A percentile compares a stretch with the other conserved stretches of the same genome.
phyloP scores from a whole-genome alignment of 225 moss, liverwort and hornwort genomes.

The Climacium dendroides region DNA sequence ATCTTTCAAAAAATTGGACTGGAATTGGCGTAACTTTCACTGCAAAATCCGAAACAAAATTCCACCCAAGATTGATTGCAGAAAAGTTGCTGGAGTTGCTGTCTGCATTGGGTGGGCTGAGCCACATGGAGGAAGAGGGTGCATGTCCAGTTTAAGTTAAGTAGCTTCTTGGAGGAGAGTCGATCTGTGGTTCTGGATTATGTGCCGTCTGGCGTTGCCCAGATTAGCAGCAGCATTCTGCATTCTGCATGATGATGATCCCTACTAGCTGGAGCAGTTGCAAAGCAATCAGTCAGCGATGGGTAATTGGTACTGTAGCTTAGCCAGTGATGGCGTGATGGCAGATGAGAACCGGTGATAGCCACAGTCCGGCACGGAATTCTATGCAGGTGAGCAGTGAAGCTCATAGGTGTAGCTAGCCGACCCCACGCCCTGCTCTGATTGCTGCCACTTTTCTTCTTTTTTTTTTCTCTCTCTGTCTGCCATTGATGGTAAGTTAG shows the following conservation, averaged over 20 bases:
- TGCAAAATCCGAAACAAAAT: not conserved
- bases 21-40: not conserved
- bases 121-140: not conserved
- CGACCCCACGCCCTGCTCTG: constrained; percentile 19
- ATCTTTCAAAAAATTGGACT: too few species aligned
- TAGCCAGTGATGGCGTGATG: not conserved
- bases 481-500: not conserved
- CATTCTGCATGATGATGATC: not conserved
- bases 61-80: not conserved
- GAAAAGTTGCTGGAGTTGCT: not conserved
- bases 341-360: not conserved
- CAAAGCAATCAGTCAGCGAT: not conserved
- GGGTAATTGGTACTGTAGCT: not conserved
- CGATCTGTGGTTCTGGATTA: not conserved
- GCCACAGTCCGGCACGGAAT: not conserved
- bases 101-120: not conserved
- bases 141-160: too few species aligned
- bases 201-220: not conserved
- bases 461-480: not conserved
- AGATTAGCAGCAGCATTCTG: not conserved
- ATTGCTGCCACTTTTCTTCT: constrained; percentile 10
- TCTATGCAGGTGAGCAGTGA: not conserved
- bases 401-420: not conserved
- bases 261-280: not conserved
- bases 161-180: not conserved